phyloP scores from a whole-genome alignment of 805 yeast genomes.

The Suhomyces sp. region DNA sequence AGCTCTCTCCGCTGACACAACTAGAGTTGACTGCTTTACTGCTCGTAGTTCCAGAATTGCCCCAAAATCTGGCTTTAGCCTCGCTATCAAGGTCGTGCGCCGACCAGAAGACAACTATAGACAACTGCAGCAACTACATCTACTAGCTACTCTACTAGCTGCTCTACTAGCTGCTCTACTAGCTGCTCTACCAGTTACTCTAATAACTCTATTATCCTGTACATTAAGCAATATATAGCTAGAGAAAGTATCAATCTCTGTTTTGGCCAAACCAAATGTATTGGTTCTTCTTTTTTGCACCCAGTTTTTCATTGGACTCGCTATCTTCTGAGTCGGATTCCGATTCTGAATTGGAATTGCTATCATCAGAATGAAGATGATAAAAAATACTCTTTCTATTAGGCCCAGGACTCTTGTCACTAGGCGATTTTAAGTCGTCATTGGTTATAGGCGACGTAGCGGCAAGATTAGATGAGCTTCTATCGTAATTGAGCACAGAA shows the following conservation, averaged over 20 bases:
- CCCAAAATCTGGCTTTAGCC: no score
- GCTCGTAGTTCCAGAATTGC: neutral
- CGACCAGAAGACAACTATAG: neutral
- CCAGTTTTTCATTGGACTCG: conserved; percentile 13
- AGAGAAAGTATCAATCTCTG: neutral
- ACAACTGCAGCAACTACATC: no score
- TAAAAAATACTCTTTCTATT: conserved; percentile 28
- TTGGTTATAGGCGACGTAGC: neutral
- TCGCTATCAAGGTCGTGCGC: neutral
- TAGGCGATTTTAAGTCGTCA: neutral
- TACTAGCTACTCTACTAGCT: neutral
- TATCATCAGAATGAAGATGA: conserved; percentile 23
- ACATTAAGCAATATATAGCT: neutral
- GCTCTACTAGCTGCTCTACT: no score
- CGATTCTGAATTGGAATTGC: conserved; percentile 9
- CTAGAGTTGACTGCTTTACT: neutral
- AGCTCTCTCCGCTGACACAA: neutral
- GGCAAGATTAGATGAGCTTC: conserved; percentile 3
- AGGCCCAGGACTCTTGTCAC: neutral
- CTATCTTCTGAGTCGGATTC: conserved; percentile 4
- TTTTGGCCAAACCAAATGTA: conserved; percentile 41
- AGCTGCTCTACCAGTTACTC: neutral
- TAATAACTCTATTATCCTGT: neutral
- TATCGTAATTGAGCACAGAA: conserved; percentile 14
- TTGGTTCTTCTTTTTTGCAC: conserved; percentile 14